Base-by-base conservation (phyloP, 805 yeast genomes). In the Monosporozyma aquatica region DNA sequence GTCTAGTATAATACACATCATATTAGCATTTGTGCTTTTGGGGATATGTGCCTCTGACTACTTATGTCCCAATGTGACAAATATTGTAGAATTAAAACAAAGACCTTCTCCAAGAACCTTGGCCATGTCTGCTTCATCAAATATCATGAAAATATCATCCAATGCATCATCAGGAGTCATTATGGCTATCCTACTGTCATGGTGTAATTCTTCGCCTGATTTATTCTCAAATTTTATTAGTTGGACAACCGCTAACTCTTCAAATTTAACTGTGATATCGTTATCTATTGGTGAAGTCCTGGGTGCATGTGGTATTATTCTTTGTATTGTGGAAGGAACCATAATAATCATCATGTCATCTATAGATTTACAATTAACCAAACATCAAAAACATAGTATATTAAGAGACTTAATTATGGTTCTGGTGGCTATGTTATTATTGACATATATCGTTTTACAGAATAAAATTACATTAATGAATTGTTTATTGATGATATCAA, bases 141-240 rank as follows among this genome's bases (percentile, higher is more conserved):
- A 18, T 18, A 36, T 18, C 20, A 18, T 29, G 4, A 32, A 24
- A 37, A 30, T 21, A 26, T 21, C 43, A 29, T 34, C 38, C 3
- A 25, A 15, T 7, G 34, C 34, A 4, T 34, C 40, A 9, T 28
- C 53, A 1, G 61, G 62, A 9, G 51, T 54, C 3, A 36, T 61
- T 11, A 50, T 59, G 48, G 62, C 64, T 1, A 52, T 62, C 11
- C 37, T 62, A 29, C 41, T 62, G 37, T 58, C 67, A 13, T 62
- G 64, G 63, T 62, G 67, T 42, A 62, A 62, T 35, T 61, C 65
- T 3, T 58, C 67, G 1, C 67, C 67, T 3, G 67, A 62, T 49
- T 42, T 62, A 5, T 58, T 62, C 37, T 61, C 67, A 9, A 62
- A 61, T 45, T 50, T 62, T 28, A 52, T 62, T 47, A 59, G 63